Percentiles rank a stretch among this genome's conserved stretches.
phyloP scores from a whole-genome alignment of 2,329 filamentous ascomycete genomes.

The Colletotrichum truncatum region DNA sequence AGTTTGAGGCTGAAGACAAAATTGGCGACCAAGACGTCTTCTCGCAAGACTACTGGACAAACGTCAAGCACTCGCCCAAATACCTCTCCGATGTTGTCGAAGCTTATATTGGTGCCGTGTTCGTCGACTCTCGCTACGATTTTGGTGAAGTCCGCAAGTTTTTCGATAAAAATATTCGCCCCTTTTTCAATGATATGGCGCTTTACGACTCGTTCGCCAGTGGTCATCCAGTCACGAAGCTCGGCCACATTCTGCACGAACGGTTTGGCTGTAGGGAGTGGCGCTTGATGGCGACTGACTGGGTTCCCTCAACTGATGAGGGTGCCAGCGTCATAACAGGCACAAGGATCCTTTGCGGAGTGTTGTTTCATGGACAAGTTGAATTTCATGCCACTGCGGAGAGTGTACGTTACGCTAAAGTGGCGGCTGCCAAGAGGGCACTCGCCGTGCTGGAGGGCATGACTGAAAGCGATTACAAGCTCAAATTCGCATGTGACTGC shows the following conservation, averaged over 20 bases:
- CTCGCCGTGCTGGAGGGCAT: constrained; percentile 56
- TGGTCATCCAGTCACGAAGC: constrained; percentile 82
- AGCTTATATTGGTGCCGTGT: constrained; percentile 87
- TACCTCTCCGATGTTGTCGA: constrained; percentile 87
- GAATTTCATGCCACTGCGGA: constrained; percentile 69
- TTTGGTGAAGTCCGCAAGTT: constrained; percentile 79
- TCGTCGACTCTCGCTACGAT: constrained; percentile 87
- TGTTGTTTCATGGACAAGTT: constrained; percentile 79
- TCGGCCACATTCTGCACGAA: constrained; percentile 70
- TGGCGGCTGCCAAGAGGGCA: constrained; percentile 70
- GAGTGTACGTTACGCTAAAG: constrained; percentile 78
- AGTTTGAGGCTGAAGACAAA: constrained; percentile 41
- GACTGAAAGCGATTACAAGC: constrained; percentile 65
- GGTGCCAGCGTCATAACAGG: constrained; percentile 47
- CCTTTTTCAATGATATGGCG: constrained; percentile 86
- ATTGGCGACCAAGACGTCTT: constrained; percentile 50
- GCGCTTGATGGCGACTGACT: constrained; percentile 63
- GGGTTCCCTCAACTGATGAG: constrained; percentile 51
- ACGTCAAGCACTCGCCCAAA: constrained; percentile 73
- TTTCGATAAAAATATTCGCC: constrained; percentile 77
- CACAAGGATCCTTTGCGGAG: constrained; percentile 72
- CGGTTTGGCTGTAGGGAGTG: constrained; percentile 72
- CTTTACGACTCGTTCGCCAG: constrained; percentile 89
- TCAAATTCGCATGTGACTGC: constrained; percentile 73
- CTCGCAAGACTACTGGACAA: constrained; percentile 75